Evolutionary conservation across 306 rosid genomes (phyloP).

Genomic region (Dryas drummondii): DNA sequence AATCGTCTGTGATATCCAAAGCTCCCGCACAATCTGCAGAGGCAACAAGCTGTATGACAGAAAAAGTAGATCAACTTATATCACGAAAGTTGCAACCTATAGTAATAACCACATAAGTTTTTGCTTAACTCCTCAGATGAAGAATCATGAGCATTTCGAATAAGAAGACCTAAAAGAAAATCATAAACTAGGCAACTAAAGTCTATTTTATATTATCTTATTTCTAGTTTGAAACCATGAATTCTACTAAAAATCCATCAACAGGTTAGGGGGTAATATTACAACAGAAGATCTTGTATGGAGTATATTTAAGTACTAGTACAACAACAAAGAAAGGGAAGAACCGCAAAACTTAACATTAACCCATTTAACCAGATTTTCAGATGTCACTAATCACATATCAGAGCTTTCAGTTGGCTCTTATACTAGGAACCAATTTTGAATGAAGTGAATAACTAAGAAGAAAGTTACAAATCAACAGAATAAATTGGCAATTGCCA

Average conservation of each 20-base stretch:
- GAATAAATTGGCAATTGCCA: neutral
- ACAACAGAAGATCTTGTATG: neutral
- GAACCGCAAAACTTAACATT: neutral
- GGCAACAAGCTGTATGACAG: conserved; percentile 92
- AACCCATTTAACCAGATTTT: neutral
- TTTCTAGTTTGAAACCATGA: neutral
- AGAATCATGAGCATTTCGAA: neutral
- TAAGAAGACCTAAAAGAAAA: neutral
- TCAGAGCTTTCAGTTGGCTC: neutral
- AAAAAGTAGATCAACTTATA: conserved; percentile 35
- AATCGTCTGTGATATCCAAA: conserved; percentile 87
- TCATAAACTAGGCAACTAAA: neutral
- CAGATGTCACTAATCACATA: neutral
- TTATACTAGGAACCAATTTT: neutral
- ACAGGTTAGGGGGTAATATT: neutral
- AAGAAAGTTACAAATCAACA: neutral
- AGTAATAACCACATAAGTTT: neutral
- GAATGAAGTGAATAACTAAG: neutral
- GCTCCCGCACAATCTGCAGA: conserved; percentile 99
- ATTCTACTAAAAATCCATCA: neutral
- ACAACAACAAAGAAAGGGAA: neutral
- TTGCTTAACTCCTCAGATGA: neutral
- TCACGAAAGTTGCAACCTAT: neutral
- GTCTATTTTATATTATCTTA: neutral
- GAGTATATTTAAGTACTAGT: neutral